Evolutionary conservation across 768 basidiomycete genomes (phyloP).

Genomic region (Candolleomyces eurysporus): DNA sequence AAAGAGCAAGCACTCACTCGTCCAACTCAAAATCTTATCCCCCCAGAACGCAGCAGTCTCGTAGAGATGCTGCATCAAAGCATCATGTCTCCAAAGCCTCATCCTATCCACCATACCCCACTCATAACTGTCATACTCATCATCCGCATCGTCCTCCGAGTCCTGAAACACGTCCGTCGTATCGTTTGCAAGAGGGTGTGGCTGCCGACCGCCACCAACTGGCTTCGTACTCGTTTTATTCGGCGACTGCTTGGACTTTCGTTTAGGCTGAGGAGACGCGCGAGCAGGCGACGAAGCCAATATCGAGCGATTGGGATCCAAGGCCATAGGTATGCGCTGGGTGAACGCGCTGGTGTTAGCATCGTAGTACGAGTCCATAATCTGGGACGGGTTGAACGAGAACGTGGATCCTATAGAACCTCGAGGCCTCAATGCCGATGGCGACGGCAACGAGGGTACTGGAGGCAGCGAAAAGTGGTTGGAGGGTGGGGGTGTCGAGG

Average conservation of each 20-base stretch:
- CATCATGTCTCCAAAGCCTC: constrained; percentile 96
- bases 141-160: constrained; percentile 57
- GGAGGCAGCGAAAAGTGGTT: constrained; percentile 41
- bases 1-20: constrained; percentile 55
- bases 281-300: constrained; percentile 69
- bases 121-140: constrained; percentile 52
- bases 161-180: constrained; percentile 77
- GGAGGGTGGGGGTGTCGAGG: constrained; percentile 50
- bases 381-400: constrained; percentile 77
- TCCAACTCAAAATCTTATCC: constrained; percentile 94
- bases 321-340: constrained; percentile 50
- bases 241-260: constrained; percentile 49
- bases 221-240: constrained; percentile 11
- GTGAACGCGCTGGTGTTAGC: constrained; percentile 62
- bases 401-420: constrained; percentile 78
- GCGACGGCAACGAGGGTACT: constrained; percentile 52
- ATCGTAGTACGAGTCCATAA: constrained; percentile 65
- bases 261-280: constrained; percentile 61
- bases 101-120: constrained; percentile 94
- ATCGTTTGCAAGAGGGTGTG: constrained; percentile 78
- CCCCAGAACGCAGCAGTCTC: constrained; percentile 99
- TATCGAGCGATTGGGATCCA: constrained; percentile 81
- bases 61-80: constrained; percentile 97
- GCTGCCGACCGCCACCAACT: constrained; percentile 24
- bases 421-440: constrained; percentile 57